phyloP scores from a whole-genome alignment of 164 flowering plant species.

The Piper longum region DNA sequence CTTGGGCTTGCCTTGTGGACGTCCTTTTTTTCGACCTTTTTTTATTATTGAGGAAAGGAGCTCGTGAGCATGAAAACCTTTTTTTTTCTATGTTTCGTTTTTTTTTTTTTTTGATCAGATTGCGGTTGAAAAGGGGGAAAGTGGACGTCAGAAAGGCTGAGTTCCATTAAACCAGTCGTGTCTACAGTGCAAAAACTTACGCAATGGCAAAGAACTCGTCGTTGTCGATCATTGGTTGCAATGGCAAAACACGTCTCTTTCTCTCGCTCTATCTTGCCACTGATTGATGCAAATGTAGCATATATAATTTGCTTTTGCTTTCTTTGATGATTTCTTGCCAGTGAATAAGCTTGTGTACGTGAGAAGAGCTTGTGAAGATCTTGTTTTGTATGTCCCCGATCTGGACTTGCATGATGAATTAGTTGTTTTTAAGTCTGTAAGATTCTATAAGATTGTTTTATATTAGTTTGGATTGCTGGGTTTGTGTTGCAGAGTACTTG shows the following conservation, averaged over 20 bases:
- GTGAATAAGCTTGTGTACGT: no score
- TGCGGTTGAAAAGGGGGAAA: background rate
- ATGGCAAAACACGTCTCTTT: slow-evolving; percentile 1
- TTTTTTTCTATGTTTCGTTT: background rate
- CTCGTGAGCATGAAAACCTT: background rate
- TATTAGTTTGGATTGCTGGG: no score
- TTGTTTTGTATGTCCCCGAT: no score
- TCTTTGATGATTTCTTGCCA: no score
- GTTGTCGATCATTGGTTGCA: background rate
- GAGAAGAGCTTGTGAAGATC: no score
- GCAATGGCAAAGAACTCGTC: background rate
- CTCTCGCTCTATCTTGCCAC: background rate
- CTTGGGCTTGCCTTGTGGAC: slow-evolving; percentile 4
- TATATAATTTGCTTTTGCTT: no score
- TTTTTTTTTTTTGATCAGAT: background rate
- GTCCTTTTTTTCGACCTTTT: background rate
- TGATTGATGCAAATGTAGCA: background rate
- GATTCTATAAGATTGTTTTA: no score
- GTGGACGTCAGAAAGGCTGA: background rate
- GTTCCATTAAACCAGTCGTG: background rate
- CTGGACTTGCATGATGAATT: no score
- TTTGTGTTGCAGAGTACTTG: no score
- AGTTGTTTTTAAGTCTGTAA: no score
- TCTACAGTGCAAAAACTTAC: background rate
- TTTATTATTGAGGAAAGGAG: background rate